Base-by-base conservation (phyloP, 192 early-diverging fungal genomes). In the Coemansia sp. region DNA sequence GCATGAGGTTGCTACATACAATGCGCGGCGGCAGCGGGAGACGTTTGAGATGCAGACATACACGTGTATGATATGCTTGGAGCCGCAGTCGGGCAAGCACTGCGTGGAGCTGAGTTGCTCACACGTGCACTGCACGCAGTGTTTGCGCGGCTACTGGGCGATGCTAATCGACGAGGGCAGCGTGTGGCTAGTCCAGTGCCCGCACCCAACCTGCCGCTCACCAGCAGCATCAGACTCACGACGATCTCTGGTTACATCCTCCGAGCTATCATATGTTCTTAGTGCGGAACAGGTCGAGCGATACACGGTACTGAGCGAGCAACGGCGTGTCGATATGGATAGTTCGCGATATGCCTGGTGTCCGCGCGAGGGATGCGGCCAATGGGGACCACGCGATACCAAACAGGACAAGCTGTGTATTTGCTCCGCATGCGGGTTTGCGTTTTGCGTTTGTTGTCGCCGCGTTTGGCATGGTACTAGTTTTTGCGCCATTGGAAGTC, bases 41-140 rank as follows among this genome's bases (percentile, higher is more conserved):
- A 17, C 53, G 31, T 75, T 75, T 58, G 59, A 61, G 35, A 19
- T 59, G 15, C 67, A 46, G 12, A 57, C 61, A 1, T 64, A 58
- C 42, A 19, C 58, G 7, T 75, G 73, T 29, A 41, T 46, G 2
- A 75, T 76, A 6, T 76, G 68, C 54, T 58, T 70, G 53, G 68
- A 76, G 46, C 45, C 62, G 43, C 74, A 76, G 60, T 58, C 74
- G 0, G 74, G 68, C 20, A 40, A 32, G 38, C 68, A 71, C 45
- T 76, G 67, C 22, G 43, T 71, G 8, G 25, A 62, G 39, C 46
- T 76, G 31, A 62, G 45, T n/a, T 76, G 74, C 60, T 17, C 39
- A 2, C 74, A 76, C 19, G 63, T 70, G 1, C 51, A 46, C 31
- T 76, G 68, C 38, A 22, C 36, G 0, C 20, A 22, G 29, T 76